Percentiles rank a stretch among this genome's conserved stretches.
These are phyloP conservation scores for Suillus bovinus DNA, from an alignment of 768 basidiomycete species.

Conservation along the genomic window DNA sequence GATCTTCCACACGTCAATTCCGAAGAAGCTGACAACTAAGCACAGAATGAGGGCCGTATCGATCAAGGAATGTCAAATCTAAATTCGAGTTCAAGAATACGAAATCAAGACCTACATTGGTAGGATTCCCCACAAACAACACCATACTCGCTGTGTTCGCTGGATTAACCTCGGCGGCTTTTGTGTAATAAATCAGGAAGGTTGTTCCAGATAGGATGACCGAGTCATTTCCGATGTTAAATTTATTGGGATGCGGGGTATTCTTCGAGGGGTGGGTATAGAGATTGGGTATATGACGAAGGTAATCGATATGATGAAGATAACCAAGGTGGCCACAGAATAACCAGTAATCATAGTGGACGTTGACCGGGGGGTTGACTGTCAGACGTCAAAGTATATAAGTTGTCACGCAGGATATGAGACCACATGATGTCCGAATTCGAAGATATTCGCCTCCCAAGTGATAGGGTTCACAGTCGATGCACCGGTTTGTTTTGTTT, in stretches of 20 bases:
- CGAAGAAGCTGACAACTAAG: conserved; percentile 73
- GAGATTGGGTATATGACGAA: conserved; percentile 50
- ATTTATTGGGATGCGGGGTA: conserved; percentile 42
- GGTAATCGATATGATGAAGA: conserved; percentile 54
- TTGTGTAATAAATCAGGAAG: conserved; percentile 87
- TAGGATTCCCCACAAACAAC: conserved; percentile 86
- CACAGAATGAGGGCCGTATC: conserved; percentile 64
- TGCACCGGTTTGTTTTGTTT: no score
- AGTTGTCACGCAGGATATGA: no score
- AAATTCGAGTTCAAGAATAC: background rate
- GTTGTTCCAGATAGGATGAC: conserved; percentile 90
- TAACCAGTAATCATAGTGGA: conserved; percentile 41
- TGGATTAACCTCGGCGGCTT: conserved; percentile 50
- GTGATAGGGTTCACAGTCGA: no score
- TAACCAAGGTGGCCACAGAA: conserved; percentile 49
- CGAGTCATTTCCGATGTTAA: conserved; percentile 89
- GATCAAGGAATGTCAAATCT: background rate
- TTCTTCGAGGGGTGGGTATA: conserved; percentile 38
- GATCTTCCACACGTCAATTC: conserved; percentile 82
- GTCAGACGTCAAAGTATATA: background rate
- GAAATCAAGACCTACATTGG: conserved; percentile 52
- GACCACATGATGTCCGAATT: no score
- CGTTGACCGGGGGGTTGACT: no score
- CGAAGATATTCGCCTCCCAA: no score
- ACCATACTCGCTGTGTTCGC: conserved; percentile 80